Percentiles rank a stretch among this genome's conserved stretches.
Evolutionary conservation across 179 eudicot genomes (phyloP).

Genomic region (Drosera spatulata): DNA sequence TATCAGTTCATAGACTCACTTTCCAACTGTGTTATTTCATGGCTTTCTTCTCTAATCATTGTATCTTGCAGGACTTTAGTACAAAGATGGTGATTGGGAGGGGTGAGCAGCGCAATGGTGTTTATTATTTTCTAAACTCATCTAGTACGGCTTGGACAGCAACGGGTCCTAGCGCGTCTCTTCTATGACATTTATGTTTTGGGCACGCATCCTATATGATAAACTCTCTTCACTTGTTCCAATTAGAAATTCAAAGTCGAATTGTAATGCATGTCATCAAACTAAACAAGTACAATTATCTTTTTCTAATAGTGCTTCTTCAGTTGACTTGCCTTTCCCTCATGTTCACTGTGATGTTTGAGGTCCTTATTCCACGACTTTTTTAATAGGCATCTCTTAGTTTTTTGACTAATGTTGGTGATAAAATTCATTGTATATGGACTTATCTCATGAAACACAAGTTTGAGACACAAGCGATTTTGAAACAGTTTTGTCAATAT

Average conservation of each 20-base stretch:
- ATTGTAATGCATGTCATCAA: neutral
- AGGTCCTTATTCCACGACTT: neutral
- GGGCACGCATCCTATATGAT: neutral
- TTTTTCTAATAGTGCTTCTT: neutral
- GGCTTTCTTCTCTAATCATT: too few relatives aligned
- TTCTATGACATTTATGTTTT: neutral
- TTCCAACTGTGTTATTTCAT: too few relatives aligned
- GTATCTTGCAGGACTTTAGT: too few relatives aligned
- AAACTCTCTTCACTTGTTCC: neutral
- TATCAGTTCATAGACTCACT: too few relatives aligned
- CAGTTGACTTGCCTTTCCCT: too few relatives aligned
- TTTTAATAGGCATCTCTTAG: neutral
- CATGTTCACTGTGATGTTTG: neutral
- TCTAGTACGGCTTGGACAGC: neutral
- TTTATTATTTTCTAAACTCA: neutral
- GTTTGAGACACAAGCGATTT: neutral
- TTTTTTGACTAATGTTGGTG: neutral
- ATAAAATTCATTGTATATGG: neutral
- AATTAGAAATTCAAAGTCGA: neutral
- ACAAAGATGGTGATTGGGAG: neutral
- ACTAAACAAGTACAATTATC: neutral
- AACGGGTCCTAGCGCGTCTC: neutral
- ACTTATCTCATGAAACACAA: neutral
- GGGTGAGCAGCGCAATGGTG: neutral
- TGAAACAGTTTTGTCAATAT: neutral